These are phyloP conservation scores for Pterocarpus santalinus DNA, from an alignment of 306 rosid species.

Conservation along the genomic window DNA sequence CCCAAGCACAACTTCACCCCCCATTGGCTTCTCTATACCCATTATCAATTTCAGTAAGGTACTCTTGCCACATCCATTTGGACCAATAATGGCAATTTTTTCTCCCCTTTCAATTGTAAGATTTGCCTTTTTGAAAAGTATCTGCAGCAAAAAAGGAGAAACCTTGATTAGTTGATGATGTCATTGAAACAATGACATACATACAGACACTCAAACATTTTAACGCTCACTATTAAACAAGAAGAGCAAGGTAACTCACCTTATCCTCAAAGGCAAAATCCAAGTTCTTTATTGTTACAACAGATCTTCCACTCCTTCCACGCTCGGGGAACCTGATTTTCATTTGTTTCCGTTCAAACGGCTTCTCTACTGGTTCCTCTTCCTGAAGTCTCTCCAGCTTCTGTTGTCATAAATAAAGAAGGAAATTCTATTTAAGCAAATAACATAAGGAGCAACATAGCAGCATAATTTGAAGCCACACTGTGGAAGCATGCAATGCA, in stretches of 20 bases:
- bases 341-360: conserved; percentile 95
- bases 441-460: conserved; percentile 32
- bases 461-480: conserved; percentile 27
- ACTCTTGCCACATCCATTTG: conserved; percentile 99
- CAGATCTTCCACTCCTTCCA: conserved; percentile 92
- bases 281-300: conserved; percentile 71
- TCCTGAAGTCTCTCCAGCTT: conserved; percentile 95
- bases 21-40: conserved; percentile 83
- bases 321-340: conserved; percentile 97
- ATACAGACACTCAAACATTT: conserved; percentile 13
- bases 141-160: conserved; percentile 54
- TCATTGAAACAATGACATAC: conserved; percentile 22
- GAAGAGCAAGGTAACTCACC: conserved; percentile 57
- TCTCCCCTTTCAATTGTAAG: conserved; percentile 93
- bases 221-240: conserved; percentile 23
- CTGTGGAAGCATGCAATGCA: conserved; percentile 34
- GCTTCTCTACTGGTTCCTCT: conserved; percentile 87
- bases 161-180: conserved; percentile 39
- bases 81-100: conserved; percentile 94
- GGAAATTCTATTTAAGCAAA: conserved; percentile 44
- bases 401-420: conserved; percentile 62
- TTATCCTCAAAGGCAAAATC: conserved; percentile 84
- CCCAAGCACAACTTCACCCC: conserved; percentile 89
- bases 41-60: conserved; percentile 88
- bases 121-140: conserved; percentile 82